Conservation (phyloP, 768 basidiomycete genomes). For the Paxillus involutus region DNA sequence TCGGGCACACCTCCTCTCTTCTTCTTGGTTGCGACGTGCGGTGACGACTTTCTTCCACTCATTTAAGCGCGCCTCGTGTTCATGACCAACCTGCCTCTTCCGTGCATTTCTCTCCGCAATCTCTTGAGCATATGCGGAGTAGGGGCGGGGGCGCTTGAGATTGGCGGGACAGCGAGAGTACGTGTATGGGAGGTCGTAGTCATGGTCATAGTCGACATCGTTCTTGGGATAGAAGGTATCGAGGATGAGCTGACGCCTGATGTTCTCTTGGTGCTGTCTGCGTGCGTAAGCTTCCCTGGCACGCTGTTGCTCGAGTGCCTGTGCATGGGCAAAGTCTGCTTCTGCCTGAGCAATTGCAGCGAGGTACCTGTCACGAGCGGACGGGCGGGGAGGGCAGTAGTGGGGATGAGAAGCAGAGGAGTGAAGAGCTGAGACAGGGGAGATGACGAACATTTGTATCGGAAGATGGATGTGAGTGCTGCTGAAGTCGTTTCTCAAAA, state of each 20-base stretch:
- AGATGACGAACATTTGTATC: conserved; percentile 9
- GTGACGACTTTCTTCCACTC: neutral
- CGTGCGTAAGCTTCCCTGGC: conserved; percentile 1
- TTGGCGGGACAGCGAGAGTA: neutral
- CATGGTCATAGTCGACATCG: neutral
- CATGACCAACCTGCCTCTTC: neutral
- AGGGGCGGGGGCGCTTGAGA: neutral
- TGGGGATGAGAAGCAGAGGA: neutral
- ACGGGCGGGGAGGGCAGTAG: neutral
- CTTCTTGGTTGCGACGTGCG: neutral
- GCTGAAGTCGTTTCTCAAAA: neutral
- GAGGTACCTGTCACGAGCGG: conserved; percentile 36
- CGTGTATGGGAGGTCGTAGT: neutral
- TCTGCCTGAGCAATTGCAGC: conserved; percentile 34
- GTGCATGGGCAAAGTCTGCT: conserved; percentile 19
- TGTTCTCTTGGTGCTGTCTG: neutral
- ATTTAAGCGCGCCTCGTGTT: neutral
- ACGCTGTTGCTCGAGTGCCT: neutral
- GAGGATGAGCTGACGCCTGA: neutral
- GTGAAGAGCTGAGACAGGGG: conserved; percentile 3
- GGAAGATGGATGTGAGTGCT: neutral
- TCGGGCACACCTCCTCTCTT: neutral
- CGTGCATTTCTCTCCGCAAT: neutral
- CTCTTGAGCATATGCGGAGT: neutral
- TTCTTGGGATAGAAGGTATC: neutral